Evolutionary conservation across 148 eudicot genomes (phyloP), one percentile per base, ranked within the genome.

Genomic region (Vaccinium myrtillus): DNA sequence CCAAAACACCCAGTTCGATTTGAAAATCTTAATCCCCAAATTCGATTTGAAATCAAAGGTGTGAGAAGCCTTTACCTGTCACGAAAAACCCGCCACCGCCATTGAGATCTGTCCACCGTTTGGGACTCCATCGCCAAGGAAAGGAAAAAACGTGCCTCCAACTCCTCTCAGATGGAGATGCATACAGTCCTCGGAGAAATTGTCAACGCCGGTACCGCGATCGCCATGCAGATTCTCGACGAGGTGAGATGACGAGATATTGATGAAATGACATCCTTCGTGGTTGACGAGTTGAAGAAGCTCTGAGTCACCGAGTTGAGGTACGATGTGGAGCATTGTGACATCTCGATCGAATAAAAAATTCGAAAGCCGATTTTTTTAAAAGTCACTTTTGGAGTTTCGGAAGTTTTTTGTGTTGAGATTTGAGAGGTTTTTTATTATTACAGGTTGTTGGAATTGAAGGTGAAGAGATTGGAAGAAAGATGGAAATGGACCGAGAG

Each of bases 121-220:
- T 89, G 91, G 91, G 91, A 85, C 85, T 89, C 89, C 78, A 81
- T 89, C 59, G 85, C 91, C 85, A 74, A n/a, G 0, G 91, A 89
- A n/a, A n/a, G n/a, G n/a, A n/a, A 78, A 14, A 87, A 83, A 56
- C 89, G 87, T 27, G 79, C 63, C 84, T 27, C 74, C 58, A 25
- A 13, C 56, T 51, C 56, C 51, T 19, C 46, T 30, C n/a, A 58
- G 23, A n/a, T n/a, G n/a, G n/a, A n/a, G 14, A 51, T 53, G 25
- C 1, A 10, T 80, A 85, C 85, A 81, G 85, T 0, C 78, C 88
- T 23, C 79, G n/a, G n/a, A n/a, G n/a, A n/a, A 80, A 67, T 81
- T 89, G 91, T 48, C 67, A 81, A 23, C 56, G 19, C 16, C 86
- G 86, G 83, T 89, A 89, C 88, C 75, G 69, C 30, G 82, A 89